A percentile compares a stretch with the other conserved stretches of the same genome.
phyloP scores from a whole-genome alignment of 2,329 filamentous ascomycete genomes.

The Nigrospora oryzae region DNA sequence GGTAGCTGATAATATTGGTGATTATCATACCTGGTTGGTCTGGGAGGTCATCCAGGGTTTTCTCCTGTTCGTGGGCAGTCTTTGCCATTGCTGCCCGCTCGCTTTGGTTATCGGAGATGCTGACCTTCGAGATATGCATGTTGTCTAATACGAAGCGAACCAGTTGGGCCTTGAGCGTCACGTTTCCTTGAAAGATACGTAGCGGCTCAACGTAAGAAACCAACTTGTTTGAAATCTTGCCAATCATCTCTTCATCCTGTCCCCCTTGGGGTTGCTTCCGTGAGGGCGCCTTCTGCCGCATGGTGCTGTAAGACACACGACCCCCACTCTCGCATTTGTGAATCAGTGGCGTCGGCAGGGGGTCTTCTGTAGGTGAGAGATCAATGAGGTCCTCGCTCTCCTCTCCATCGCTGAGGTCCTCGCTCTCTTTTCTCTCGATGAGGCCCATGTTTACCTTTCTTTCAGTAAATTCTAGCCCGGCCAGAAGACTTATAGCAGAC shows the following conservation, averaged over 20 bases:
- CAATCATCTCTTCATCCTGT: not conserved
- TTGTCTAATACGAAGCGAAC: conserved; percentile 3
- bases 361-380: not conserved
- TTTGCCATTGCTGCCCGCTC: too few relatives aligned
- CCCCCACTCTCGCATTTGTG: not conserved
- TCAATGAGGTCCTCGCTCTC: not conserved
- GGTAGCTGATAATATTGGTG: conserved; percentile 1
- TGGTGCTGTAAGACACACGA: not conserved
- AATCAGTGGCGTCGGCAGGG: not conserved
- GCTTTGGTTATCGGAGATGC: not conserved
- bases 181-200: conserved; percentile 1
- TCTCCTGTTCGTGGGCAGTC: not conserved
- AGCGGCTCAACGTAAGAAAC: conserved; percentile 3
- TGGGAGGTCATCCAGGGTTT: not conserved
- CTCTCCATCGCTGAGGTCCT: too few relatives aligned
- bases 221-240: conserved; percentile 1
- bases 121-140: not conserved
- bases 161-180: conserved; percentile 3
- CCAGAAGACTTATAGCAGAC: too few relatives aligned
- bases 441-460: too few relatives aligned
- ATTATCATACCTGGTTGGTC: not conserved
- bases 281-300: not conserved
- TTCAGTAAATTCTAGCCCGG: too few relatives aligned
- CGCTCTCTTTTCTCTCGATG: too few relatives aligned
- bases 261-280: not conserved